Base-by-base conservation (phyloP, 2,329 filamentous ascomycete genomes). In the Diaporthe amygdali region DNA sequence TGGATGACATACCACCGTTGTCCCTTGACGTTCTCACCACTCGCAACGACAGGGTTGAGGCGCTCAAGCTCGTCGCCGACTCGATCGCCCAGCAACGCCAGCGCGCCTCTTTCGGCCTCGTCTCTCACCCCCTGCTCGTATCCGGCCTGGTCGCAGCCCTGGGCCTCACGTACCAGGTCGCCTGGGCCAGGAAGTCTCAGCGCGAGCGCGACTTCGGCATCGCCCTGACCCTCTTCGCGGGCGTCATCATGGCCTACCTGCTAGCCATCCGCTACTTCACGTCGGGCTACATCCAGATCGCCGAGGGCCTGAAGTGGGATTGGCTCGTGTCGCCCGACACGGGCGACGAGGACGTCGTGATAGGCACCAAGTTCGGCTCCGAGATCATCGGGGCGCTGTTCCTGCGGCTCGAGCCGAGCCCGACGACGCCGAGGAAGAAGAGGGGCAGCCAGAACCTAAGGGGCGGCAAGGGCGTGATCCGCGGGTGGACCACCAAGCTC, bases 11-110 rank as follows among this genome's bases (percentile, higher is more conserved):
- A 69, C 91, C 91, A 7, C 87, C 90, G 10, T 87, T 95, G 52
- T 88, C 87, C 64, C 90, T 93, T 66, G 88, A 90, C 75, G 80
- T 87, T 27, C 82, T 91, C 52, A 84, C 85, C 55, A 77, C 78
- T 63, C 83, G 89, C 63, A 79, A 85, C 66, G 92, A 95, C 79
- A 90, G 92, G 78, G 82, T 90, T 74, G 87, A 90, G 69, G 91
- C 92, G 22, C 85, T 97, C 66, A 88, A 89, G 74, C 88, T 97
- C 25, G 87, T 97, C 47, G 92, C 94, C 72, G 94, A 96, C 81
- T 94, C 92, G 71, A 89, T 97, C 63, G 93, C 94, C 44, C 92
- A 97, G 82, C 94, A 96, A 84, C 90, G 92, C 73, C 91, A 94
- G 78, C 82, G 87, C 10, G 90, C 93, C 25, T 89, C 90, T 51